Evolutionary conservation across 345 rosid species (phyloP), one percentile per base, ranked within the genome.

Genomic region (Dimocarpus longan): DNA sequence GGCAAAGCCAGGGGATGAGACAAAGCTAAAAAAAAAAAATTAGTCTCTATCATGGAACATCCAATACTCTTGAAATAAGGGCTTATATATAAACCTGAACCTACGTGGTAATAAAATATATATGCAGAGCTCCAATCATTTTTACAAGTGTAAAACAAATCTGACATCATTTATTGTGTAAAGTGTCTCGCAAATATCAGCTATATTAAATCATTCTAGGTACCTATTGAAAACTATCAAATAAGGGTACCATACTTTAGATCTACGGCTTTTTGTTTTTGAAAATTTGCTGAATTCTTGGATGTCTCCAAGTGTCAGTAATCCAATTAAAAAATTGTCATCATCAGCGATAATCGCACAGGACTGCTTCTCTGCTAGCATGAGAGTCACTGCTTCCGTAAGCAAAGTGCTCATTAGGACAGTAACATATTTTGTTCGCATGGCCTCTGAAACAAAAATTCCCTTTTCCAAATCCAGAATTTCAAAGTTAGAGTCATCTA

Each of bases 301-400:
- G 80, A 93, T 91, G 79, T 91, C 94, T 26, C 83, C 80, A 43
- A 89, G 94, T 48, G 91, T 93, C 64, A 93, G 88, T 12, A 93
- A 76, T 46, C 97, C 98, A 24, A 89, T 77, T 84, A 91, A 86
- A 13, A 82, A 80, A 81, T 91, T 90, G 66, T 90, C 86, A 68
- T 85, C 85, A 70, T 95, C 93, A 79, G 89, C 89, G 79, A 95
- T 90, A 75, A 95, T 40, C 43, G 94, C 98, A 88, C 97, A 91
- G 0, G 95, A 89, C 81, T 93, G 98, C 89, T 95, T 95, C 86
- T 95, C 98, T 28, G 60, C 85, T 70, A 95, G 93, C 97, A 95
- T 93, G 63, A 92, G 95, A 68, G 84, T 82, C 82, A 95, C 84
- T 44, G 90, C 95, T 86, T 95, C 98, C 37, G 84, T 83, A 42